Conservation (phyloP, 148 eudicot species). For the Vaccinium vitisidaea region DNA sequence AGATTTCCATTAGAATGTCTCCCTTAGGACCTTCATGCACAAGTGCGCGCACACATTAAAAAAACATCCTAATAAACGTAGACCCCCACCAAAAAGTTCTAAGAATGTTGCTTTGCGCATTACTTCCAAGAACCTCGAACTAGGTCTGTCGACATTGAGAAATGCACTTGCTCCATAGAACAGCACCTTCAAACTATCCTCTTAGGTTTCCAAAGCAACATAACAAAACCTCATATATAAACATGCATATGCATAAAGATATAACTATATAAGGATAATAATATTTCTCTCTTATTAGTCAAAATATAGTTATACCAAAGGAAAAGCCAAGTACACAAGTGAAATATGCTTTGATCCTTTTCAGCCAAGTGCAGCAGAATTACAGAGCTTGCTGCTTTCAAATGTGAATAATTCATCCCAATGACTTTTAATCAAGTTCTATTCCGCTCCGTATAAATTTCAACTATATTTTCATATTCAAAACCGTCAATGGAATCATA, state of each 20-base stretch:
- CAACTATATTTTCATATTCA: not conserved
- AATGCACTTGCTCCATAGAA: not conserved
- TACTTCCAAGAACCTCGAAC: too few species aligned
- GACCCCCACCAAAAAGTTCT: not conserved
- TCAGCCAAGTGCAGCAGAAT: not conserved
- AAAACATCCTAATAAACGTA: not conserved
- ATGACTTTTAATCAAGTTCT: not conserved
- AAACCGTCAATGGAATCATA: not conserved
- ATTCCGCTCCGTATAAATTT: not conserved
- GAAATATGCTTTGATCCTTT: too few species aligned
- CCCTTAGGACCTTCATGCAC: not conserved
- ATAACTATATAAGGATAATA: too few species aligned
- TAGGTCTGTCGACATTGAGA: not conserved
- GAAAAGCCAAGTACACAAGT: not conserved
- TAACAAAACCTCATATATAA: not conserved
- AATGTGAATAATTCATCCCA: not conserved
- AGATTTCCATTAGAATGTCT: not conserved
- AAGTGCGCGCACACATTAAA: not conserved
- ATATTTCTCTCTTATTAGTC: not conserved
- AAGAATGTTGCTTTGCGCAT: too few species aligned
- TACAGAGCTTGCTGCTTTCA: not conserved
- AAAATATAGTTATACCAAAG: not conserved
- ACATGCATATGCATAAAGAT: not conserved
- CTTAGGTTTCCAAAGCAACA: not conserved
- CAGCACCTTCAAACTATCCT: not conserved